Percentiles rank a stretch among this genome's conserved stretches.
Conservation (phyloP, 2,329 filamentous ascomycete species). For the Xylariaceae sp. region DNA sequence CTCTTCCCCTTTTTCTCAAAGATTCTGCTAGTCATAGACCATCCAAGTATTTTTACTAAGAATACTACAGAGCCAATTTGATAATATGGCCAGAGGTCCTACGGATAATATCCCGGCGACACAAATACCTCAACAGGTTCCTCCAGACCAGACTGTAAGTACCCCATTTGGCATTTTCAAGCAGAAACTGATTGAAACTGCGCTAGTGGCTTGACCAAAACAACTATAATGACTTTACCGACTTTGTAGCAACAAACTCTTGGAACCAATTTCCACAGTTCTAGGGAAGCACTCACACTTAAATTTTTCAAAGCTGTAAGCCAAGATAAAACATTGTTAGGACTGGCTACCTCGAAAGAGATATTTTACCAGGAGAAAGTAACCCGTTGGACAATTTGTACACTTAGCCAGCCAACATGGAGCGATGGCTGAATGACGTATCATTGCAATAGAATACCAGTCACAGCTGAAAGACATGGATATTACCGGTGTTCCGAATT, state of each 20-base stretch:
- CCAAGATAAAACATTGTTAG: too few relatives aligned
- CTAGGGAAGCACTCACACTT: too few relatives aligned
- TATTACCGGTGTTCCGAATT: too few relatives aligned
- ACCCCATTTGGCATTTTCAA: neutral
- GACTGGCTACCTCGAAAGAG: too few relatives aligned
- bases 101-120: constrained; percentile 18
- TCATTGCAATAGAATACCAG: too few relatives aligned
- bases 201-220: constrained; percentile 21
- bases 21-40: neutral
- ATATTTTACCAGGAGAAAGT: too few relatives aligned
- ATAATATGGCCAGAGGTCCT: constrained; percentile 21
- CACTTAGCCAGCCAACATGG: too few relatives aligned
- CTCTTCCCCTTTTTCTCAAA: too few relatives aligned
- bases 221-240: constrained; percentile 19
- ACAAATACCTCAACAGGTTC: constrained; percentile 11
- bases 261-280: constrained; percentile 20
- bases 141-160: constrained; percentile 12
- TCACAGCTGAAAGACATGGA: too few relatives aligned
- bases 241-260: constrained; percentile 18
- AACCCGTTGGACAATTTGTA: too few relatives aligned
- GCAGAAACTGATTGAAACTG: constrained; percentile 3
- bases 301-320: too few relatives aligned
- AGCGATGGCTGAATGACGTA: too few relatives aligned
- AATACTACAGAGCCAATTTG: constrained; percentile 24
- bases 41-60: constrained; percentile 6